A percentile compares a stretch with the other conserved stretches of the same genome.
phyloP scores from a whole-genome alignment of 208 protist species.

The Crithidia sp. region DNA sequence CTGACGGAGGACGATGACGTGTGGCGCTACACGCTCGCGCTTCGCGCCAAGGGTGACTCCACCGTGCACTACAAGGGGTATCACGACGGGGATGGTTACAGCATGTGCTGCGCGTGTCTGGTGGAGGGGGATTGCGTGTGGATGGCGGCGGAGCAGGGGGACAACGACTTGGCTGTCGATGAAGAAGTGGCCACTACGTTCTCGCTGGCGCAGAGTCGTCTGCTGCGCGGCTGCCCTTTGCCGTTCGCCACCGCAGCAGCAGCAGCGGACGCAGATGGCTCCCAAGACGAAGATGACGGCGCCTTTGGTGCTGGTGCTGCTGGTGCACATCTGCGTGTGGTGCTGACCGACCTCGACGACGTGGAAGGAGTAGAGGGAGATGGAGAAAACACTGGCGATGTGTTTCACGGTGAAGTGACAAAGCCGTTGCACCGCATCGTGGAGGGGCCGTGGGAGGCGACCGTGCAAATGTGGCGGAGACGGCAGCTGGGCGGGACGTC shows the following conservation, averaged over 20 bases:
- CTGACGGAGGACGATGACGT: conserved; percentile 41
- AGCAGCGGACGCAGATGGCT: not conserved
- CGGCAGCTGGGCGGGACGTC: conserved; percentile 16
- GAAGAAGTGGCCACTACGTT: conserved; percentile 7
- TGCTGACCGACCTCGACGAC: conserved; percentile 31
- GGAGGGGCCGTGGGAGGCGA: conserved; percentile 57
- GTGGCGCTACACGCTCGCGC: conserved; percentile 57
- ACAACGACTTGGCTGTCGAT: conserved; percentile 23
- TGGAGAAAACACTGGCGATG: not conserved
- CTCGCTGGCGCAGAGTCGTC: not conserved
- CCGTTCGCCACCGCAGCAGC: conserved; percentile 14
- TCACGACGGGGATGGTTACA: conserved; percentile 72
- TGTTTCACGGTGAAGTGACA: conserved; percentile 45
- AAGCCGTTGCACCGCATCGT: conserved; percentile 71
- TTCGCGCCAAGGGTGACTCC: conserved; percentile 40
- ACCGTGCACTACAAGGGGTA: conserved; percentile 81
- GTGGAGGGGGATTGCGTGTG: conserved; percentile 38
- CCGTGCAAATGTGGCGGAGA: conserved; percentile 57
- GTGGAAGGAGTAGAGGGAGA: not conserved
- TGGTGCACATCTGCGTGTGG: conserved; percentile 6
- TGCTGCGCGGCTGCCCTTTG: conserved; percentile 34
- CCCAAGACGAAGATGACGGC: conserved; percentile 8
- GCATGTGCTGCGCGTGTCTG: conserved; percentile 77
- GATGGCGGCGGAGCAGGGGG: conserved; percentile 33
- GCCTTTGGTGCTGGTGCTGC: not conserved